A percentile compares a stretch with the other conserved stretches of the same genome.
Conservation (phyloP, 225 moss, liverwort and hornwort genomes). For the Asterella californica region DNA sequence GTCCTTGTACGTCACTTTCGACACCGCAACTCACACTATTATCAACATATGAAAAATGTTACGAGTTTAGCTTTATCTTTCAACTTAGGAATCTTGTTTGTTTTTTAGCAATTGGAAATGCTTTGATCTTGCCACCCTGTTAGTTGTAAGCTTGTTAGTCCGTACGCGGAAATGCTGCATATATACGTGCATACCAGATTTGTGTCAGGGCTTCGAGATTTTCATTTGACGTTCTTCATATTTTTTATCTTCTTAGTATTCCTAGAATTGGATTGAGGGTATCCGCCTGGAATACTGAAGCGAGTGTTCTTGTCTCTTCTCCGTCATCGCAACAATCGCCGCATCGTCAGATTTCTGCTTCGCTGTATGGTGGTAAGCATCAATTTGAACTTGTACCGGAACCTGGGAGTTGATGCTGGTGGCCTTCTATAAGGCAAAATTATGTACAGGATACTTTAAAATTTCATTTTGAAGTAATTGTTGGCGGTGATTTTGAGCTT, state of each 20-base stretch:
- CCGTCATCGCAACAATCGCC: background rate
- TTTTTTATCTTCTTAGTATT: background rate
- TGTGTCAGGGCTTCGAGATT: background rate
- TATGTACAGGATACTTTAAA: background rate
- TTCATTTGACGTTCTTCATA: background rate
- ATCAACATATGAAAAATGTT: background rate
- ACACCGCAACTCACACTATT: background rate
- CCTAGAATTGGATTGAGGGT: background rate
- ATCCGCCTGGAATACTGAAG: background rate
- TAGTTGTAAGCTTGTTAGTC: background rate
- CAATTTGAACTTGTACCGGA: background rate
- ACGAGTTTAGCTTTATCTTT: background rate
- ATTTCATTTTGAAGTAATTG: too few relatives aligned
- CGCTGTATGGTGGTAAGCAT: conserved; percentile 36
- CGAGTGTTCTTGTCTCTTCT: background rate
- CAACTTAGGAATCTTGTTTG: background rate
- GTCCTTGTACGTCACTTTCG: conserved; percentile 36
- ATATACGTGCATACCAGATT: background rate
- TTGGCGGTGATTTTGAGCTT: background rate
- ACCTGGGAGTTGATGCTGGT: background rate
- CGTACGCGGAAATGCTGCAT: background rate
- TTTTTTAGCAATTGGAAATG: background rate
- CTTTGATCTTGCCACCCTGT: background rate
- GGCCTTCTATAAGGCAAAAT: background rate
- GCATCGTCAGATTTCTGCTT: conserved; percentile 39